These are phyloP conservation scores for Dioszegia hungarica DNA, from an alignment of 768 basidiomycete genomes.

Conservation along the genomic window DNA sequence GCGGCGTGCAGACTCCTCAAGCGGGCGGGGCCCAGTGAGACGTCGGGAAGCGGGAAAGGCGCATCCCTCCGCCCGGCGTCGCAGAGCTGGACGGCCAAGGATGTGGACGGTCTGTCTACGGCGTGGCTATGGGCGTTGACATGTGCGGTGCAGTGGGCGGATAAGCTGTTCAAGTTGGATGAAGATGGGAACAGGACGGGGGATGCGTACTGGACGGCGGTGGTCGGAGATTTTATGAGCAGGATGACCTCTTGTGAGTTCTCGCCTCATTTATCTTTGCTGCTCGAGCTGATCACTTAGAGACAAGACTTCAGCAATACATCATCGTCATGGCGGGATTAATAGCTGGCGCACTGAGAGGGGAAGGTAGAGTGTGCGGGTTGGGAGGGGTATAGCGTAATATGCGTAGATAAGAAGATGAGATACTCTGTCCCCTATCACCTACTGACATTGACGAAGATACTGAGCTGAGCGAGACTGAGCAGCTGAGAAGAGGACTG, in stretches of 20 bases:
- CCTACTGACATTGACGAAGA: too few relatives aligned
- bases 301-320: too few relatives aligned
- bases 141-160: neutral
- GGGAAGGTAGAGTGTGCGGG: too few relatives aligned
- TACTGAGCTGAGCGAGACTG: too few relatives aligned
- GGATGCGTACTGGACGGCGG: neutral
- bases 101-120: neutral
- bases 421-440: too few relatives aligned
- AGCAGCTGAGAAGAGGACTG: too few relatives aligned
- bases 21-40: neutral
- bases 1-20: neutral
- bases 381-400: too few relatives aligned
- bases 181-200: neutral
- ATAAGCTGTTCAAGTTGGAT: neutral
- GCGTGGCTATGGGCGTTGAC: neutral
- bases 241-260: neutral
- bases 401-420: too few relatives aligned
- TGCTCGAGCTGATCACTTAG: too few relatives aligned
- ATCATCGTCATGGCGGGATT: too few relatives aligned
- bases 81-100: neutral
- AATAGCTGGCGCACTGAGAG: too few relatives aligned
- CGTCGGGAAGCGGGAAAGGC: neutral
- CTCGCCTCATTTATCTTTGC: neutral
- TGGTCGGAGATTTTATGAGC: neutral
- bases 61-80: too few relatives aligned